These are phyloP conservation scores for Calonectria hawksworthii DNA, from an alignment of 2,329 filamentous ascomycete species.

Conservation along the genomic window DNA sequence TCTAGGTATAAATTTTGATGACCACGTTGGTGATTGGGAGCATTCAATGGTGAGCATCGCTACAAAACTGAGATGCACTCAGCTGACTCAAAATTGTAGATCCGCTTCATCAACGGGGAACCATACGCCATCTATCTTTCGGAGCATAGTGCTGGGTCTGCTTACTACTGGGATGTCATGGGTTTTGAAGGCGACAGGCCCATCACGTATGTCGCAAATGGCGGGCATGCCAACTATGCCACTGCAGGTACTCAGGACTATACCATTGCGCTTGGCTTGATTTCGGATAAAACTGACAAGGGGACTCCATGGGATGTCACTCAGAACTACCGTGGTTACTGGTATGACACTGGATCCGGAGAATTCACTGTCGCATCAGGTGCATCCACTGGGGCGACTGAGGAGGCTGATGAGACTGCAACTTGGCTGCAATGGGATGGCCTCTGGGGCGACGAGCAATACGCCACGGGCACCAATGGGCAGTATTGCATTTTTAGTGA, in stretches of 20 bases:
- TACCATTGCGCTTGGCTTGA: background rate
- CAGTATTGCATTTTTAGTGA: slow-evolving; percentile 1
- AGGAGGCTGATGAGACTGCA: background rate
- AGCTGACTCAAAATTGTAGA: background rate
- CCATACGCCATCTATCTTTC: slow-evolving; percentile 2
- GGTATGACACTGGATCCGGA: background rate
- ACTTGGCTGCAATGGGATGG: background rate
- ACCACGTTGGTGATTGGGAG: slow-evolving; percentile 1
- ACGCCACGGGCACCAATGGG: background rate
- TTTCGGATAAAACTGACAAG: background rate
- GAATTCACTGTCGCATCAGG: background rate
- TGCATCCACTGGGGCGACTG: background rate
- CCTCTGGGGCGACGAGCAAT: background rate
- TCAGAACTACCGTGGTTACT: background rate
- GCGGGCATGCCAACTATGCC: background rate
- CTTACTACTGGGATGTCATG: slow-evolving; percentile 6
- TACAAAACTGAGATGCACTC: background rate
- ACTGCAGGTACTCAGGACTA: background rate
- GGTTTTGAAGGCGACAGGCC: background rate
- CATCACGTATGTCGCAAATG: background rate
- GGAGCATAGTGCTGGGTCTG: background rate
- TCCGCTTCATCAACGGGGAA: background rate
- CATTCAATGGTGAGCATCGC: background rate
- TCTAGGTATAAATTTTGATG: background rate
- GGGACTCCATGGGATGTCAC: background rate